These are phyloP conservation scores for Didymella segeticola DNA, from an alignment of 2,329 filamentous ascomycete genomes.

Conservation along the genomic window DNA sequence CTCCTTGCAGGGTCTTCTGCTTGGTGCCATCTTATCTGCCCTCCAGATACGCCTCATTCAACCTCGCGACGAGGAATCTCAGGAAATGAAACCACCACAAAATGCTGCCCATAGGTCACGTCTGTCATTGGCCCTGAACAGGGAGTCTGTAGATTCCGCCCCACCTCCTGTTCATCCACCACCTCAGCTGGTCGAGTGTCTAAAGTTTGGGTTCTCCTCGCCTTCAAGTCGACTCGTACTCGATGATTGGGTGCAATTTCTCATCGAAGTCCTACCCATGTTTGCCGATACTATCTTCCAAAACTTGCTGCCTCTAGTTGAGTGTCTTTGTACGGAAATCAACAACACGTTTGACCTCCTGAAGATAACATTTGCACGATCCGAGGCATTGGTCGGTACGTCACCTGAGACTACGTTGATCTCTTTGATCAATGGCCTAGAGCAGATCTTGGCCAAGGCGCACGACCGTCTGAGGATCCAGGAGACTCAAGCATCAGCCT, in stretches of 20 bases:
- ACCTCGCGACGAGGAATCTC: constrained; percentile 25
- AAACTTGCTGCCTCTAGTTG: constrained; percentile 86
- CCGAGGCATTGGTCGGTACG: constrained; percentile 36
- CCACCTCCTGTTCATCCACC: constrained; percentile 60
- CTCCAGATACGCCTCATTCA: constrained; percentile 65
- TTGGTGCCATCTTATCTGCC: constrained; percentile 78
- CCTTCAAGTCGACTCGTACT: constrained; percentile 75
- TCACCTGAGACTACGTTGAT: constrained; percentile 76
- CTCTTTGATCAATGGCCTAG: constrained; percentile 88
- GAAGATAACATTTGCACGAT: constrained; percentile 65
- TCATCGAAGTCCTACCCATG: constrained; percentile 81
- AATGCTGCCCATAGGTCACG: constrained; percentile 38
- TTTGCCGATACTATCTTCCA: constrained; percentile 88
- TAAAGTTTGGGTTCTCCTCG: constrained; percentile 82
- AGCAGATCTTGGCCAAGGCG: constrained; percentile 85
- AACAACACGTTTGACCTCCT: constrained; percentile 74
- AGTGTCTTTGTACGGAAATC: constrained; percentile 84
- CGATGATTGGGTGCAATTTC: constrained; percentile 89
- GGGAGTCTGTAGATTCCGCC: constrained; percentile 40
- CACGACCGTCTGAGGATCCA: constrained; percentile 83
- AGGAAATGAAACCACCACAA: constrained; percentile 29
- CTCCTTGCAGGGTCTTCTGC: constrained; percentile 77
- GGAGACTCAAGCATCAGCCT: constrained; percentile 70
- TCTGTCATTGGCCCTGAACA: constrained; percentile 38
- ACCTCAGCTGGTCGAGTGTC: constrained; percentile 78